These are phyloP conservation scores for Eleusine coracana DNA, from an alignment of 176 grass and related monocot genomes.

Conservation along the genomic window DNA sequence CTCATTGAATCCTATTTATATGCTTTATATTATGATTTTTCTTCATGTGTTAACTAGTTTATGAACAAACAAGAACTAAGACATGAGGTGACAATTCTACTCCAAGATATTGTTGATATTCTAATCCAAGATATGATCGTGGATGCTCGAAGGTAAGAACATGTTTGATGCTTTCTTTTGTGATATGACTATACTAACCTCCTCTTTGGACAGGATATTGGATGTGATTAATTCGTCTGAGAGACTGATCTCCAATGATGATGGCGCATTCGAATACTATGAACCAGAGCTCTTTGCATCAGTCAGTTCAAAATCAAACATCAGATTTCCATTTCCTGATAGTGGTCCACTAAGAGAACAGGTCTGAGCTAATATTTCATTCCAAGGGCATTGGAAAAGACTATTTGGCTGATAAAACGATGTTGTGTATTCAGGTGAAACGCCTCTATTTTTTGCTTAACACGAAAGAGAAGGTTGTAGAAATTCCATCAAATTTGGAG, in stretches of 20 bases:
- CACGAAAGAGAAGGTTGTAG: conserved; percentile 77
- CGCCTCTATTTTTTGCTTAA: conserved; percentile 77
- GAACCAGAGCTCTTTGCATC: conserved; percentile 86
- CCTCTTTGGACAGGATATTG: conserved; percentile 64
- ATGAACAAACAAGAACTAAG: conserved; percentile 61
- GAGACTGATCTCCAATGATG: conserved; percentile 46
- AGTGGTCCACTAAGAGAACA: conserved; percentile 70
- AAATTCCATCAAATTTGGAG: conserved; percentile 84
- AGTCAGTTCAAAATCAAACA: conserved; percentile 40
- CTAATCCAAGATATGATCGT: conserved; percentile 87
- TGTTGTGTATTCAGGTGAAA: conserved; percentile 69
- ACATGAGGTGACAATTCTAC: conserved; percentile 75
- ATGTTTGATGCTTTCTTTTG: conserved; percentile 15
- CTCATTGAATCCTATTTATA: conserved; percentile 18
- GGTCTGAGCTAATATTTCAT: conserved; percentile 51
- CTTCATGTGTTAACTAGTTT: conserved; percentile 56
- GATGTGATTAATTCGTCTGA: conserved; percentile 62
- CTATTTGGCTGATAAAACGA: conserved; percentile 17
- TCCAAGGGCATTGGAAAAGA: conserved; percentile 7
- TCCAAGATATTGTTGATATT: conserved; percentile 94
- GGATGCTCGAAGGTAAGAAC: conserved; percentile 72
- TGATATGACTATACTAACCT: conserved; percentile 33
- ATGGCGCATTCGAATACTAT: conserved; percentile 50
- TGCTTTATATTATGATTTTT: conserved; percentile 23
- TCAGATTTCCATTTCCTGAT: conserved; percentile 68